Base-by-base conservation (phyloP, 805 yeast species). In the Soucietia sequanensis region DNA sequence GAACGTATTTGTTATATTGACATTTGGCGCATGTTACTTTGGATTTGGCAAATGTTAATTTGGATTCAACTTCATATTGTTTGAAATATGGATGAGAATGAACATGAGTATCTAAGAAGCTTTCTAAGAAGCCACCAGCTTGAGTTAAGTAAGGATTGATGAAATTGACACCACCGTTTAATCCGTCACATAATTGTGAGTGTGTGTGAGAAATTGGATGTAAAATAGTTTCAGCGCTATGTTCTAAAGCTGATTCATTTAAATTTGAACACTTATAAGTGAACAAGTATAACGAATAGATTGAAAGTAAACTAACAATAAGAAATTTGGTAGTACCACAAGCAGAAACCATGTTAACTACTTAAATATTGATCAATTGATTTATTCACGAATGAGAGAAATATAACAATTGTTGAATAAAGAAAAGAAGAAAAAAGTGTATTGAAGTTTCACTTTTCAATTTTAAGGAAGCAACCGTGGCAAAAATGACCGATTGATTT, bases 191-290 rank as follows among this genome's bases (percentile, higher is more conserved):
- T 34, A 62, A 46, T 32, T 48, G 45, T 44, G 51, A 55, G 46
- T 68, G 72, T 37, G 56, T 52, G 38, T 58, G 55, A 31, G 60
- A 42, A 34, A 65, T 55, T 29, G 74, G 74, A 44, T 66, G 72
- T 39, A 62, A 46, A 28, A 63, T 52, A 10, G 47, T 36, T 29
- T 58, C 48, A 35, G 55, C 54, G 11, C 54, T 58, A 42, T 54
- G 57, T 35, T 57, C 56, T 39, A 65, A 53, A 5, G 56, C 43
- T 9, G 56, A 31, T 46, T 56, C 58, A 29, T 54, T 43, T 42
- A 58, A 50, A 22, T 53, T 40, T 30, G 50, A 55, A 48, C 74
- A 68, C 49, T 68, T 68, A 55, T 65, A 67, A 22, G 58, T 48
- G 46, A 50, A 53, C 42, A 68, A 62, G 54, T 68, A 68, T 25